Percentiles rank a stretch among this genome's conserved stretches.
phyloP scores from a whole-genome alignment of 1,139 yeast species.

The Chernovozyma aurita region DNA sequence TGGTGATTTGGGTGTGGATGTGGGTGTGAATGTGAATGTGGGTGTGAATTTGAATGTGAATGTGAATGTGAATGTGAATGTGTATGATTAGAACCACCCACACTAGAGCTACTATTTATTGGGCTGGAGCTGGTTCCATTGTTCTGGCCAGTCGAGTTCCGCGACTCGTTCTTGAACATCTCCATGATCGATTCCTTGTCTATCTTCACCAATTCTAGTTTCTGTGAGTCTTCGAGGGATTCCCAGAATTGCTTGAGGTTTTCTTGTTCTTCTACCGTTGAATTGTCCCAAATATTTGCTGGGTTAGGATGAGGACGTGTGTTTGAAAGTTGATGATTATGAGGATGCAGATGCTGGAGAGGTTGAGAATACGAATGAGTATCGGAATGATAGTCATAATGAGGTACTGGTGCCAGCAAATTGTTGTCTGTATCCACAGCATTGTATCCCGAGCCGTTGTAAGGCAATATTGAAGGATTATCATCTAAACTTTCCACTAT shows the following conservation, averaged over 20 bases:
- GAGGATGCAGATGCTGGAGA: constrained; percentile 6
- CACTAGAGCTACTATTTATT: constrained; percentile 1
- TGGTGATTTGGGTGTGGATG: constrained; percentile 10
- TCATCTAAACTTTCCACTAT: constrained; percentile 53
- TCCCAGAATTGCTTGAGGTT: constrained; percentile 69
- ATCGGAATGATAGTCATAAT: too few species aligned
- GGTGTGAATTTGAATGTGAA: not conserved
- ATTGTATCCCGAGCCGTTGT: not conserved
- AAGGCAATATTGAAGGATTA: not conserved
- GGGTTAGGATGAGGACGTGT: constrained; percentile 9
- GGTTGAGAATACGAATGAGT: too few species aligned
- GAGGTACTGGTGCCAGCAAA: constrained; percentile 3
- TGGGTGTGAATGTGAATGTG: constrained; percentile 1
- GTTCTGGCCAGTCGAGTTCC: constrained; percentile 5
- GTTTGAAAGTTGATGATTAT: constrained; percentile 5
- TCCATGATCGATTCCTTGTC: constrained; percentile 69
- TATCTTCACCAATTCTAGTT: constrained; percentile 58
- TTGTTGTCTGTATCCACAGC: not conserved
- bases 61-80: constrained; percentile 2
- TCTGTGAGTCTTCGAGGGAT: constrained; percentile 54
- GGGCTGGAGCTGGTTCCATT: constrained; percentile 4
- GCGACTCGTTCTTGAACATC: constrained; percentile 44
- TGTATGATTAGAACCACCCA: not conserved
- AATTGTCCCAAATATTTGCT: constrained; percentile 53
- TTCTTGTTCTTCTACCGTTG: constrained; percentile 54